phyloP scores from a whole-genome alignment of 176 grass and related monocot species.

The Oryza rufipogon region DNA sequence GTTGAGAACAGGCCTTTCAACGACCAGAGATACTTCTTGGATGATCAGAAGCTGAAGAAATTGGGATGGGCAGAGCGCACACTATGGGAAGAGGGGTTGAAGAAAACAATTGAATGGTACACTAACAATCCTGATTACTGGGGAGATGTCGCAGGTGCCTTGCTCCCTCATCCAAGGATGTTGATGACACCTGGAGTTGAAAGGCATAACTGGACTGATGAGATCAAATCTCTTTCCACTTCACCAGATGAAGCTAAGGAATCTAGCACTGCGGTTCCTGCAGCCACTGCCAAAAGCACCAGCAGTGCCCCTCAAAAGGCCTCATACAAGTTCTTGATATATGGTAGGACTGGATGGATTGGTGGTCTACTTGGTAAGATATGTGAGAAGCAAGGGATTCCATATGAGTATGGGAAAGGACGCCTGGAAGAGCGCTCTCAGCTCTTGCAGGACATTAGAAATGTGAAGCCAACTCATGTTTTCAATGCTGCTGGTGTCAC shows the following conservation, averaged over 20 bases:
- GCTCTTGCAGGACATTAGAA: slow-evolving; percentile 57
- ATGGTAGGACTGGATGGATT: slow-evolving; percentile 78
- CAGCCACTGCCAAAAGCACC: slow-evolving; percentile 8
- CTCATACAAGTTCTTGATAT: slow-evolving; percentile 72
- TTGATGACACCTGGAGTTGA: slow-evolving; percentile 70
- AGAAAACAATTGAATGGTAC: slow-evolving; percentile 81
- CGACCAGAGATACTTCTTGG: slow-evolving; percentile 85
- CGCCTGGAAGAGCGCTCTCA: slow-evolving; percentile 65
- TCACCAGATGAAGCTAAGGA: slow-evolving; percentile 38
- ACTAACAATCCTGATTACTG: slow-evolving; percentile 73
- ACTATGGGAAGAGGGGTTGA: slow-evolving; percentile 74
- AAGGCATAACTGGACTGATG: slow-evolving; percentile 58
- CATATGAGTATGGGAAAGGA: slow-evolving; percentile 70
- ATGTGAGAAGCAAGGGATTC: slow-evolving; percentile 67
- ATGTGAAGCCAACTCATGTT: slow-evolving; percentile 77
- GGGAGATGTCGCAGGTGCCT: slow-evolving; percentile 72
- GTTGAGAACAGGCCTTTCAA: slow-evolving; percentile 84
- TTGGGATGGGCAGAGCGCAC: slow-evolving; percentile 77
- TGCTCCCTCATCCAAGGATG: slow-evolving; percentile 79
- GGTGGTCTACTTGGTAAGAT: slow-evolving; percentile 71
- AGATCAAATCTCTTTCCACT: slow-evolving; percentile 46
- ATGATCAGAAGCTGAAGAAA: slow-evolving; percentile 81
- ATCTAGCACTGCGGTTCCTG: slow-evolving; percentile 17
- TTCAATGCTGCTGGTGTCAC: slow-evolving; percentile 83
- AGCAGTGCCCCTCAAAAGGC: slow-evolving; percentile 40